phyloP scores from a whole-genome alignment of 2,329 filamentous ascomycete species.

The Aspergillus aculeatus region DNA sequence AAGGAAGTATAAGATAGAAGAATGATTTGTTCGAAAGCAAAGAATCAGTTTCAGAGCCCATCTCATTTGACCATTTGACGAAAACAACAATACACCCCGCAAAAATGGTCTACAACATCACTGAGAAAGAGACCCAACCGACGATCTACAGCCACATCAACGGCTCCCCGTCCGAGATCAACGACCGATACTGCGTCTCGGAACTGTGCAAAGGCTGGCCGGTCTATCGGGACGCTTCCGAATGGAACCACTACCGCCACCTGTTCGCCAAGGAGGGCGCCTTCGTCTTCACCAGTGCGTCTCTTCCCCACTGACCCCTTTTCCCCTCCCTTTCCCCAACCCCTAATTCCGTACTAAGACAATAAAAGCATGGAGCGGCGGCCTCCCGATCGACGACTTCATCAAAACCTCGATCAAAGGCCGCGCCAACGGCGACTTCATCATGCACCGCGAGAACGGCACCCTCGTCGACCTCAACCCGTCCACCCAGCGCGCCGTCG shows the following conservation, averaged over 20 bases:
- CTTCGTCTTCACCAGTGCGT: conserved; percentile 4
- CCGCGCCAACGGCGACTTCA: conserved; percentile 1
- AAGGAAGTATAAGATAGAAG: too few species aligned
- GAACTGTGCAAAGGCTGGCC: conserved; percentile 6
- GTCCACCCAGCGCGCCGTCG: background rate
- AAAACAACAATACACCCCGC: background rate
- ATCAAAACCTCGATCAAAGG: background rate
- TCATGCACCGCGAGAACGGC: conserved; percentile 5
- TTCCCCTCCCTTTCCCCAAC: too few species aligned
- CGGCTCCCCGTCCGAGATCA: background rate
- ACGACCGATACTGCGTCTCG: conserved; percentile 1
- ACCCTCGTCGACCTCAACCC: conserved; percentile 4
- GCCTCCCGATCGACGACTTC: background rate
- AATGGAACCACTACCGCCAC: conserved; percentile 3
- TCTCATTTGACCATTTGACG: too few species aligned
- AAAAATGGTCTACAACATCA: conserved; percentile 3
- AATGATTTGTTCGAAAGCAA: too few species aligned
- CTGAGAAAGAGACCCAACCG: conserved; percentile 1
- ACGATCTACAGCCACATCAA: conserved; percentile 3
- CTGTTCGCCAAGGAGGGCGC: background rate
- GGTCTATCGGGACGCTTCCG: conserved; percentile 1
- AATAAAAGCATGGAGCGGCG: background rate
- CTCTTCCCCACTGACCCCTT: background rate
- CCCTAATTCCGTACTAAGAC: background rate
- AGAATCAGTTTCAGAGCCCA: too few species aligned